A percentile compares a stretch with the other conserved stretches of the same genome.
These are phyloP conservation scores for Nitzschia sp. DNA, from an alignment of 108 stramenopile genomes.

Conservation along the genomic window DNA sequence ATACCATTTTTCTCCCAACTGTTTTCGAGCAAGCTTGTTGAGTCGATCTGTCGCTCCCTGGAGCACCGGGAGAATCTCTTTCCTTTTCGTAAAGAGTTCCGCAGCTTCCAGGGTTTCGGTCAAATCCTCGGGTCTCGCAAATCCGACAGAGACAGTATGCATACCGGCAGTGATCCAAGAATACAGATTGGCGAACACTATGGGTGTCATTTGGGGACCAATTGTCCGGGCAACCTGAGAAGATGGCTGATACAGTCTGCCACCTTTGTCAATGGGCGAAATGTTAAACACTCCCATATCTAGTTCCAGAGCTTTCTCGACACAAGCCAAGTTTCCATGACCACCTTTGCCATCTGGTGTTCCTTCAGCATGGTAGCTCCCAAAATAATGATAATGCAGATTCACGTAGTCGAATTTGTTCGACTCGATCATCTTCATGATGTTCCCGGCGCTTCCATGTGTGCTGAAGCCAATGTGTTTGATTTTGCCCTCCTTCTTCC, in stretches of 20 bases:
- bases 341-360: slow-evolving; percentile 37
- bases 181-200: slow-evolving; percentile 11
- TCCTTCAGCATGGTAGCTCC: slow-evolving; percentile 83
- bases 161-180: slow-evolving; percentile 50
- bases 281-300: slow-evolving; percentile 81
- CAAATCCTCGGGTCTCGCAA: slow-evolving; percentile 73
- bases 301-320: slow-evolving; percentile 61
- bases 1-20: slow-evolving; percentile 72
- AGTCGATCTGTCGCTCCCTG: slow-evolving; percentile 46
- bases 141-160: slow-evolving; percentile 74
- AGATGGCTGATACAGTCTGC: slow-evolving; percentile 70
- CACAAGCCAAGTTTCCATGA: slow-evolving; percentile 64
- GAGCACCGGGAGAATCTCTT: slow-evolving; percentile 31
- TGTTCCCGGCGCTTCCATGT: slow-evolving; percentile 70
- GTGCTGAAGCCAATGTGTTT: slow-evolving; percentile 88
- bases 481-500: slow-evolving; percentile 70
- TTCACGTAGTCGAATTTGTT: slow-evolving; percentile 87
- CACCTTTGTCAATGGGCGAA: slow-evolving; percentile 90
- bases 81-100: slow-evolving; percentile 31
- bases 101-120: slow-evolving; percentile 69
- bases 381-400: slow-evolving; percentile 88
- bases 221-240: slow-evolving; percentile 54
- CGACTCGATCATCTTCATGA: slow-evolving; percentile 46
- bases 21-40: slow-evolving; percentile 39
- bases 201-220: slow-evolving; percentile 72